Base-by-base conservation (phyloP, 345 rosid genomes). In the Aquilaria sinensis region DNA sequence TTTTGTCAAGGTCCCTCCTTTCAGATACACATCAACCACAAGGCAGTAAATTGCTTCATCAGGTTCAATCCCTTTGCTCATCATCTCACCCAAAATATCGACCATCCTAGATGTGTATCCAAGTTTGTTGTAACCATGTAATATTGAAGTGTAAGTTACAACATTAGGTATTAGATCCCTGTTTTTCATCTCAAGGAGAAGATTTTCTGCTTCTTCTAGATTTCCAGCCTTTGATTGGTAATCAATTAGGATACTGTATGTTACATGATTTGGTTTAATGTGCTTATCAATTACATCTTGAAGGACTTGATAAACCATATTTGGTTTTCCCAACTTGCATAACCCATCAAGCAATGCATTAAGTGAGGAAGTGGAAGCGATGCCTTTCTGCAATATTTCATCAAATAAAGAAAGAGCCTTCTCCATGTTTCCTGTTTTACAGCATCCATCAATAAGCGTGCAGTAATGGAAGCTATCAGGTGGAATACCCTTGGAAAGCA, bases 161-260 rank as follows among this genome's bases (percentile, higher is more conserved):
- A 71, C 63, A 51, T 64, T 86, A 48, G 92, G 91, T 55, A 60
- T 70, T 67, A 86, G 54, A 66, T 81, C 77, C 70, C 67, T 75
- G 51, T 67, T 67, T 68, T 75, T 75, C 94, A 91, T 88, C 54
- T 77, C 75, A 34, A 45, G 13, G 63, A 86, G 78, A 51, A 86
- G 81, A 63, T 78, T 62, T 60, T 75, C 80, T n/a, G 88, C 97
- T 70, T 85, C 85, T 65, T 77, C 71, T 58, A 86, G 54, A 34
- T 54, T 64, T 63, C 86, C 88, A 47, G 55, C 75, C 74, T 80
- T 86, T 81, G 94, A 84, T 47, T 78, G 73, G 72, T 76, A 54
- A 70, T 82, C 89, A 61, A 91, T 91, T 74, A 86, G 72, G 67
- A 75, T 84, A 43, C 84, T 81, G 68, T 84, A 88, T 41, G 97